Evolutionary conservation across 208 protist genomes (phyloP), one percentile per base, ranked within the genome.

Genomic region (Acanthamoeba lenticulata): DNA sequence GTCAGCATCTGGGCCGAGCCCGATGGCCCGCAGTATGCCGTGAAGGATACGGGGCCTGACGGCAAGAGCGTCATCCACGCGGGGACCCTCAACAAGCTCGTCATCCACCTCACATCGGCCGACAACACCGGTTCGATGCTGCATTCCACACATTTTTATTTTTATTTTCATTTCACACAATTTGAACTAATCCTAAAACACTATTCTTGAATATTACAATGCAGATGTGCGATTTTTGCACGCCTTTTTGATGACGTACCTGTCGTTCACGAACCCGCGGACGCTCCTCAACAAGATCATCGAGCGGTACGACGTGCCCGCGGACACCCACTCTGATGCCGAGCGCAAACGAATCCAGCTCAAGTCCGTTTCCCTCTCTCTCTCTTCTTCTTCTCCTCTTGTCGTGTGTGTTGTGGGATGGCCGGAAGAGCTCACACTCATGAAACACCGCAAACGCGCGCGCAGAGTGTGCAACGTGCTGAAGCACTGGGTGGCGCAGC

Each of bases 381-480:
- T n/a, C n/a, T n/a, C n/a, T n/a, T n/a, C n/a, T n/a, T n/a, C n/a
- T n/a, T n/a, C n/a, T n/a, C n/a, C n/a, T 19, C 34, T 86, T 65
- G 32, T 60, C 17, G 17, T 27, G 52, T n/a, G n/a, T n/a, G n/a
- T n/a, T n/a, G n/a, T n/a, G n/a, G n/a, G n/a, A n/a, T n/a, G n/a
- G n/a, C n/a, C 52, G 13, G 52, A 60, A 40, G 0, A 94, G 94
- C n/a, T n/a, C n/a, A n/a, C n/a, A n/a, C n/a, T n/a, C n/a, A n/a
- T n/a, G n/a, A n/a, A n/a, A n/a, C n/a, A n/a, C n/a, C n/a, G n/a
- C n/a, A n/a, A n/a, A n/a, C n/a, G n/a, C n/a, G 62, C 79, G 55
- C 34, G 93, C 21, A 57, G 94, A 38, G 94, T 96, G 24, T 60
- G 90, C 91, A 95, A 94, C 60, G 94, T 96, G 0, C 40, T 96